These are phyloP conservation scores for Raphanus sativus DNA, from an alignment of 345 rosid genomes.

Conservation along the genomic window DNA sequence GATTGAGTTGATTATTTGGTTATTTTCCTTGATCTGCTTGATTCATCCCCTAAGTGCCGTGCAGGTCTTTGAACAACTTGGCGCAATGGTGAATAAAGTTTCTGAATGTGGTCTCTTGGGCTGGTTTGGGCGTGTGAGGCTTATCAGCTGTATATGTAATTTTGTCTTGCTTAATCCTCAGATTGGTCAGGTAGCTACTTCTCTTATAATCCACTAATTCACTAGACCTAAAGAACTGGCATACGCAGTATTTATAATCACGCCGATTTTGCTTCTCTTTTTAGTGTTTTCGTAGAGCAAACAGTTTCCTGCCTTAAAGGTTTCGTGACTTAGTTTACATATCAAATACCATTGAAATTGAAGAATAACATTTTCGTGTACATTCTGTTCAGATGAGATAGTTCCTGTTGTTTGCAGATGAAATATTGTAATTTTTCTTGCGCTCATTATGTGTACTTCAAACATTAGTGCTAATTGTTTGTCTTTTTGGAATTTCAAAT, in stretches of 20 bases:
- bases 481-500: conserved; percentile 11
- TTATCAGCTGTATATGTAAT: conserved; percentile 72
- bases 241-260: neutral
- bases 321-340: conserved; percentile 12
- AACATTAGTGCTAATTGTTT: conserved; percentile 5
- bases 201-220: conserved; percentile 10
- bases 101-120: conserved; percentile 75
- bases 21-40: conserved; percentile 16
- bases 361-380: conserved; percentile 8
- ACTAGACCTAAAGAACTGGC: neutral
- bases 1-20: conserved; percentile 18
- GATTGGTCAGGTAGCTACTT: conserved; percentile 71
- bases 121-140: conserved; percentile 80
- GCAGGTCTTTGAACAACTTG: conserved; percentile 63
- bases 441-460: neutral
- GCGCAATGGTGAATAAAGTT: conserved; percentile 61
- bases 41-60: conserved; percentile 24
- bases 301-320: conserved; percentile 16
- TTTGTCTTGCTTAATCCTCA: conserved; percentile 68
- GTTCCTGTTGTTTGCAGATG: conserved; percentile 16
- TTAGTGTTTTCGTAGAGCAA: neutral
- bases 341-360: neutral
- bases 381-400: conserved; percentile 14
- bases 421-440: conserved; percentile 1
- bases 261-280: neutral